Conservation (phyloP, 2,329 filamentous ascomycete genomes). For the Rutstroemia sp. region DNA sequence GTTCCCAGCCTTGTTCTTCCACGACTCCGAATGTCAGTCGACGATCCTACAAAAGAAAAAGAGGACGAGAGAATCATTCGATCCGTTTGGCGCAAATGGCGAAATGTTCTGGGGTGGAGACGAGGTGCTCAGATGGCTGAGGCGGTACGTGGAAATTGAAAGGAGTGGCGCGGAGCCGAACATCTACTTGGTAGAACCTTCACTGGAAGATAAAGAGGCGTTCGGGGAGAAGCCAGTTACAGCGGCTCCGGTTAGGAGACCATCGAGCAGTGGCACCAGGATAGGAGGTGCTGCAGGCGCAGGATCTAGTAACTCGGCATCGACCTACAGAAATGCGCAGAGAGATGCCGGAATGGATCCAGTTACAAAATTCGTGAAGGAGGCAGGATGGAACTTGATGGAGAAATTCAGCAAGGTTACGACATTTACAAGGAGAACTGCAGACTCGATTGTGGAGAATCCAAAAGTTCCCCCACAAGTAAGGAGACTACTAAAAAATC, state of each 20-base stretch:
- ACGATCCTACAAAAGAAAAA: slow-evolving; percentile 93
- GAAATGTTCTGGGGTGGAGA: slow-evolving; percentile 97
- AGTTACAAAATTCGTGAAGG: slow-evolving; percentile 86
- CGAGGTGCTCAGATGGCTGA: slow-evolving; percentile 86
- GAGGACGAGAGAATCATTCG: slow-evolving; percentile 74
- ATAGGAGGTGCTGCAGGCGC: slow-evolving; percentile 32
- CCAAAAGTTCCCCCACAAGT: slow-evolving; percentile 86
- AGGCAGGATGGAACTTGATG: slow-evolving; percentile 91
- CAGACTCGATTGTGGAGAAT: slow-evolving; percentile 87
- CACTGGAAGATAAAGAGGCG: slow-evolving; percentile 70
- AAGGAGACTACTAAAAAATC: slow-evolving; percentile 74
- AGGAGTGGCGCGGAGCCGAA: slow-evolving; percentile 80
- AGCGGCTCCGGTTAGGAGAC: slow-evolving; percentile 35
- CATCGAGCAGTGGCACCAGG: slow-evolving; percentile 25
- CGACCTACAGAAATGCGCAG: slow-evolving; percentile 8
- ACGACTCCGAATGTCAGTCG: slow-evolving; percentile 92
- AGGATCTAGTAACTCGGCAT: slow-evolving; percentile 27
- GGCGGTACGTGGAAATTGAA: slow-evolving; percentile 75
- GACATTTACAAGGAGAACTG: slow-evolving; percentile 86
- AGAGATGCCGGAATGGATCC: slow-evolving; percentile 80
- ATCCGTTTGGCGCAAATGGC: slow-evolving; percentile 79
- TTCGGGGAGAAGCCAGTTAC: slow-evolving; percentile 49
- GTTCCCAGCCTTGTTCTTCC: slow-evolving; percentile 94
- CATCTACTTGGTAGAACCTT: slow-evolving; percentile 85
- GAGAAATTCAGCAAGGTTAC: slow-evolving; percentile 97